Evolutionary conservation across 164 flowering plant genomes (phyloP), one percentile per base, ranked within the genome.

Genomic region (Vitis labrusca): DNA sequence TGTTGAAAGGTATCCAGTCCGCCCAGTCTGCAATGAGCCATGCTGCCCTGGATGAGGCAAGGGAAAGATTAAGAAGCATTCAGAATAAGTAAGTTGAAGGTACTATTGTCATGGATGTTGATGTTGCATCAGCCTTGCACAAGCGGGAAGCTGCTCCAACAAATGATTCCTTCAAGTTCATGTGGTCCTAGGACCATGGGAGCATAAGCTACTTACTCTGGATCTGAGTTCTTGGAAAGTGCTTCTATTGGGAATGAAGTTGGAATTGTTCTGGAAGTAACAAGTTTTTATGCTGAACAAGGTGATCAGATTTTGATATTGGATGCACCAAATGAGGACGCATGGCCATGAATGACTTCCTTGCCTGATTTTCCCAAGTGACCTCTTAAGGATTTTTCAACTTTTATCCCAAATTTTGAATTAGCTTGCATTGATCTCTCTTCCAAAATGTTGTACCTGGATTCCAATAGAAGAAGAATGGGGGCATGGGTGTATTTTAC

Each of bases 271-370:
- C 77, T 96, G 66, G 93, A 85, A 60, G 82, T 80, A 51, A 89
- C 98, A 10, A 88, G 88, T 72, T 96, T 80, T 96, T n/a, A 96
- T 85, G 98, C 96, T 78, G 97, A 96, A 80, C 98, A 96, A 88
- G 99, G 99, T 88, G 99, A 98, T 71, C 98, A 96, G 99, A 98
- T 67, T 92, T 80, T 82, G 98, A 96, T 68, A 88, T 89, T 19
- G 23, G 23, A 19, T 1, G 23, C 23, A 19, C 23, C 23, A 19
- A 19, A 19, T 19, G 23, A 19, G 23, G 23, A 19, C 23, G 1
- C 23, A 19, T 19, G 23, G 23, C 23, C 23, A 19, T 1, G 23
- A 17, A 17, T 17, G 17, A 17, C 17, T 17, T 17, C 1, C 23
- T 19, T 19, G 23, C 23, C 23, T 19, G 23, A 19, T 19, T 19